Percentiles rank a stretch among this genome's conserved stretches.
phyloP scores from a whole-genome alignment of 2,329 filamentous ascomycete genomes.

The Cladobotryum protrusum region DNA sequence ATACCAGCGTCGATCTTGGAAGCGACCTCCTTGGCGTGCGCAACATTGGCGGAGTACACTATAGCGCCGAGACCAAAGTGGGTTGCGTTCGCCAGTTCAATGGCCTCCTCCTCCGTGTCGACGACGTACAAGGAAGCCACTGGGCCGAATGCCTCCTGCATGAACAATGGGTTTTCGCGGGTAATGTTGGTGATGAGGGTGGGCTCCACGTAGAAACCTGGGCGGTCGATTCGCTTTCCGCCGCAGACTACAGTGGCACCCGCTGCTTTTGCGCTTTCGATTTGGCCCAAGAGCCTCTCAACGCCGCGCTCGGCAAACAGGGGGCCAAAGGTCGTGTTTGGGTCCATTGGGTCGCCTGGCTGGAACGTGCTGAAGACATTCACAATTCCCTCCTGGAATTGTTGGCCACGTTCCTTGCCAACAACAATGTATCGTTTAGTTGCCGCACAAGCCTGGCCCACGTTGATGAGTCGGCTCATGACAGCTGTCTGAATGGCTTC shows the following conservation, averaged over 20 bases:
- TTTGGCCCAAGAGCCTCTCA: not conserved
- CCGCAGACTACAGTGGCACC: not conserved
- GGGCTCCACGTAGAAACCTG: not conserved
- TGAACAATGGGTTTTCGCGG: not conserved
- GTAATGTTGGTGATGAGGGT: not conserved
- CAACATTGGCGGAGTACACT: not conserved
- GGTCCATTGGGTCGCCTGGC: no score
- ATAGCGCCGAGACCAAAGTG: not conserved
- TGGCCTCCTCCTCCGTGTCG: not conserved
- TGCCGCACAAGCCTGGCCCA: not conserved
- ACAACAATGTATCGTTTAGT: not conserved
- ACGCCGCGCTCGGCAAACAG: no score
- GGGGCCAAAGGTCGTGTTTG: no score
- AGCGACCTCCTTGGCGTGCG: not conserved
- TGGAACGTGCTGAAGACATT: no score
- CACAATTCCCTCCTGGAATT: no score
- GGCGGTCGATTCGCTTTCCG: not conserved
- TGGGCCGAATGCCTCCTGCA: conserved; percentile 2
- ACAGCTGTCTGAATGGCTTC: conserved; percentile 3
- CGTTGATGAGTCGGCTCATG: not conserved
- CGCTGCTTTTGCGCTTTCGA: not conserved
- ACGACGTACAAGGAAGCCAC: not conserved
- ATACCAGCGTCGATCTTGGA: not conserved
- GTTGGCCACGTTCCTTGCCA: conserved; percentile 1
- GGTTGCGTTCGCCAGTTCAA: not conserved